Conservation (phyloP, 2,329 filamentous ascomycete genomes). For the Calonectria multiphialidica region DNA sequence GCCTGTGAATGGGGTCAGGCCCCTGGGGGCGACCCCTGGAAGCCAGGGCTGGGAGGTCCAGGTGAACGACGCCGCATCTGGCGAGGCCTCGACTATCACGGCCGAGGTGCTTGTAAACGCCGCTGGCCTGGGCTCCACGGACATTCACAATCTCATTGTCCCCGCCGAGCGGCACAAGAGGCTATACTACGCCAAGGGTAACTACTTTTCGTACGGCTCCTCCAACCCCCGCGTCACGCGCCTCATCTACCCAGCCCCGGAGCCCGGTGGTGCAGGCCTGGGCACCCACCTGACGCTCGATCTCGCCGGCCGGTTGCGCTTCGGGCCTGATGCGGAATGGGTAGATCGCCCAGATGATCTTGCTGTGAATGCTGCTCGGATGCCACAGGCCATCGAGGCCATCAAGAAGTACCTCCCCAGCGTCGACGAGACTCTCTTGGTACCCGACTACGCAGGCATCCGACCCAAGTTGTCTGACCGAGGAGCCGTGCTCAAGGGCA, state of each 20-base stretch:
- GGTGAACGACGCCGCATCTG: slow-evolving; percentile 59
- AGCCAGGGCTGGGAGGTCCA: slow-evolving; percentile 77
- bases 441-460: slow-evolving; percentile 91
- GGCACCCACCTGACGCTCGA: slow-evolving; percentile 96
- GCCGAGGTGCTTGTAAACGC: slow-evolving; percentile 85
- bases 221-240: slow-evolving; percentile 74
- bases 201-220: slow-evolving; percentile 88
- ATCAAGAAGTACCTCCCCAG: slow-evolving; percentile 85
- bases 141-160: slow-evolving; percentile 85
- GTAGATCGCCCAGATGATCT: slow-evolving; percentile 78
- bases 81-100: slow-evolving; percentile 71
- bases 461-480: slow-evolving; percentile 81
- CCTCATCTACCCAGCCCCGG: slow-evolving; percentile 88
- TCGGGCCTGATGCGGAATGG: slow-evolving; percentile 97
- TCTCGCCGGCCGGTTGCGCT: slow-evolving; percentile 84
- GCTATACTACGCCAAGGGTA: slow-evolving; percentile 91
- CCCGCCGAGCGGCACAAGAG: slow-evolving; percentile 65
- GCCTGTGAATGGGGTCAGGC: slow-evolving; percentile 70
- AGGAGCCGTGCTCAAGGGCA: slow-evolving; percentile 71
- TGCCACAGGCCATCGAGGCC: slow-evolving; percentile 76
- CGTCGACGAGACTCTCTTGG: slow-evolving; percentile 74
- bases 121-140: slow-evolving; percentile 83
- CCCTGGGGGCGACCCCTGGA: slow-evolving; percentile 59
- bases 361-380: slow-evolving; percentile 71
- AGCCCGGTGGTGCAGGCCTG: slow-evolving; percentile 84